phyloP scores from a whole-genome alignment of 2,329 filamentous ascomycete genomes.

The Sarocladiaceae sp. region DNA sequence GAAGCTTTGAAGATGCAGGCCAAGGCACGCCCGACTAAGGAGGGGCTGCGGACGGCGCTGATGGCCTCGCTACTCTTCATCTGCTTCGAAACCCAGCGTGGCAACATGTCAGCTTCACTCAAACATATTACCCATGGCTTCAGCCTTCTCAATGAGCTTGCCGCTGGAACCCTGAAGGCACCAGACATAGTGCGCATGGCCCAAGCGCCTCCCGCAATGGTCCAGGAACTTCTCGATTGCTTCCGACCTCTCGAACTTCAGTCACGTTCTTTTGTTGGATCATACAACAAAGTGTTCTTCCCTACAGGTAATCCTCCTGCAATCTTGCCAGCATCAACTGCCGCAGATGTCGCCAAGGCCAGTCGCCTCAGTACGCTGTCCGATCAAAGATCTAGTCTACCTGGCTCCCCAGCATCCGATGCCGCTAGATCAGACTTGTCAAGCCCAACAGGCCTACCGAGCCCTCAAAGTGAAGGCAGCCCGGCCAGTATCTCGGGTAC shows the following conservation, averaged over 20 bases:
- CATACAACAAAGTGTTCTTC: slow-evolving; percentile 29
- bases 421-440: not conserved
- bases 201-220: slow-evolving; percentile 27
- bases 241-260: slow-evolving; percentile 32
- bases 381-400: not conserved
- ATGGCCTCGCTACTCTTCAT: slow-evolving; percentile 34
- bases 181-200: slow-evolving; percentile 30
- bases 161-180: slow-evolving; percentile 28
- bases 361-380: slow-evolving; percentile 5
- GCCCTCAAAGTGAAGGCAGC: slow-evolving; percentile 27
- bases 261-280: slow-evolving; percentile 32
- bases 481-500: slow-evolving; percentile 14
- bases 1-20: slow-evolving; percentile 33
- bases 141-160: slow-evolving; percentile 32
- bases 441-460: slow-evolving; percentile 20
- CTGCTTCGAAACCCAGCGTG: slow-evolving; percentile 34
- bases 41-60: slow-evolving; percentile 31
- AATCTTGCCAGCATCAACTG: slow-evolving; percentile 5
- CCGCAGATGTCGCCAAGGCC: slow-evolving; percentile 1
- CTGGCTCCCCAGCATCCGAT: not conserved
- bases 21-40: slow-evolving; percentile 27
- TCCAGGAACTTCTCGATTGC: slow-evolving; percentile 32
- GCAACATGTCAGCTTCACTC: slow-evolving; percentile 32
- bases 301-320: slow-evolving; percentile 14
- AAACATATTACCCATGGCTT: slow-evolving; percentile 35